Percentiles rank a stretch among this genome's conserved stretches.
Evolutionary conservation across 1,139 yeast genomes (phyloP).

Genomic region (Hyphopichia pseudoburtonii): DNA sequence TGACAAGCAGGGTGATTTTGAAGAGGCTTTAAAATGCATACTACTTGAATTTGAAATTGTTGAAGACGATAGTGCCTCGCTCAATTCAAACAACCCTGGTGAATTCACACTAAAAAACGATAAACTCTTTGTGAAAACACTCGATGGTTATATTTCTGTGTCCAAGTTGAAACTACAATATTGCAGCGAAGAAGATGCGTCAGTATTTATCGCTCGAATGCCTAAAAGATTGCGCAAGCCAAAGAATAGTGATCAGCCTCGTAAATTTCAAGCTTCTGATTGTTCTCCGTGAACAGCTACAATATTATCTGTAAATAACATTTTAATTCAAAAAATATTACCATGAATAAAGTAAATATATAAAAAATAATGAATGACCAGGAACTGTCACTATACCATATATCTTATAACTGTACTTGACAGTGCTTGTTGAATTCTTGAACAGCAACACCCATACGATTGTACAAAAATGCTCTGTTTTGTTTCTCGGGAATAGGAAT

Average conservation of each 20-base stretch:
- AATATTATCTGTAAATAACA: too few relatives aligned
- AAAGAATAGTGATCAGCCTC: too few relatives aligned
- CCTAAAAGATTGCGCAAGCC: constrained; percentile 28
- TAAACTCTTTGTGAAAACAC: constrained; percentile 40
- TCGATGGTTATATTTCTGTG: constrained; percentile 40
- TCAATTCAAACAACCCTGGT: constrained; percentile 25
- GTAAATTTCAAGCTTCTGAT: too few relatives aligned
- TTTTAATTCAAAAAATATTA: too few relatives aligned
- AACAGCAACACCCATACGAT: constrained; percentile 78
- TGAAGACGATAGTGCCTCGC: neutral
- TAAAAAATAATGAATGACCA: too few relatives aligned
- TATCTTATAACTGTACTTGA: constrained; percentile 34
- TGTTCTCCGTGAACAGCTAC: too few relatives aligned
- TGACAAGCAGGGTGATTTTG: constrained; percentile 26
- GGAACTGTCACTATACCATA: too few relatives aligned
- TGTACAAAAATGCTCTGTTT: constrained; percentile 67
- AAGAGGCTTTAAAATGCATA: constrained; percentile 46
- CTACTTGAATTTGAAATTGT: constrained; percentile 32
- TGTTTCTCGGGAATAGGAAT: constrained; percentile 74
- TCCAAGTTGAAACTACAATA: constrained; percentile 54
- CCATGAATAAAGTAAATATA: too few relatives aligned
- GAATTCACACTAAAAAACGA: constrained; percentile 31
- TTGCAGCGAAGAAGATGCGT: constrained; percentile 44
- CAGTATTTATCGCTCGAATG: constrained; percentile 39
- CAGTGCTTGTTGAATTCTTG: constrained; percentile 69